A percentile compares a stretch with the other conserved stretches of the same genome.
Conservation (phyloP, 129 eudicot species). For the Helianthus tuberosus region DNA sequence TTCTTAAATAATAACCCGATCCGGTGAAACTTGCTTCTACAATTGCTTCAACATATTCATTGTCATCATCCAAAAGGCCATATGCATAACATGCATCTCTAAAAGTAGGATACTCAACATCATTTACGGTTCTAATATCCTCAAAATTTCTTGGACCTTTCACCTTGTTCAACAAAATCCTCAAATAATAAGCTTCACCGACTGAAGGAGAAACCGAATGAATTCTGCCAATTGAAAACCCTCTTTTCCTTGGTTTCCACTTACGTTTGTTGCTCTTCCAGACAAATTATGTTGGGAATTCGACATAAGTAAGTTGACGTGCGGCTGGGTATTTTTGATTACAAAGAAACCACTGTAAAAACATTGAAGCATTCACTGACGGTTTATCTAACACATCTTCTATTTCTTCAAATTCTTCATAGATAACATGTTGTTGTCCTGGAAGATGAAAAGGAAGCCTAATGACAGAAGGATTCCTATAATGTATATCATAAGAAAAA, state of each 20-base stretch:
- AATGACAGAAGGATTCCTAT: no score
- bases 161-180: background rate
- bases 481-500: no score
- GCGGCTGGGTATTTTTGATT: background rate
- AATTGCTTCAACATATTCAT: background rate
- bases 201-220: no score
- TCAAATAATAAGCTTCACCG: background rate
- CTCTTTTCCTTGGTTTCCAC: background rate
- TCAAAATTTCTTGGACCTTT: background rate
- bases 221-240: conserved; percentile 10
- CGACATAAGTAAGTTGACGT: background rate
- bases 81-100: conserved; percentile 6
- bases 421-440: no score
- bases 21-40: background rate
- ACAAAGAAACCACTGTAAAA: background rate
- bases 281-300: background rate
- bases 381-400: no score
- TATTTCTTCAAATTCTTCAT: no score
- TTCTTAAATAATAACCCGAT: background rate
- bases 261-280: background rate
- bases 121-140: conserved; percentile 5
- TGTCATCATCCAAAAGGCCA: background rate
- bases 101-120: background rate
- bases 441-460: no score
- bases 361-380: background rate